Conservation (phyloP, 768 basidiomycete species). For the Russula abietina region DNA sequence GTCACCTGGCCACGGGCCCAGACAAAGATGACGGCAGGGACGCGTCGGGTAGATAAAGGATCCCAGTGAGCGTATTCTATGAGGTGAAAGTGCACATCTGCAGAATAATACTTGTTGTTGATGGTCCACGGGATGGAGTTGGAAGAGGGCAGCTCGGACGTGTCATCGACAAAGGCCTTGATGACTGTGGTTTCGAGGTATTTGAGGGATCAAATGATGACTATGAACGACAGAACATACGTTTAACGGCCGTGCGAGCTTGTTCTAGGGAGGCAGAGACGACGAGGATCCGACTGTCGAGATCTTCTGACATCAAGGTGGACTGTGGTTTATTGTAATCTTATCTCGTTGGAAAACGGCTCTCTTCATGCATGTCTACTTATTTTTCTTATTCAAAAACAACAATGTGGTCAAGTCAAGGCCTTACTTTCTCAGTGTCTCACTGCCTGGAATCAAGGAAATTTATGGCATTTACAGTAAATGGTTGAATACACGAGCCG, state of each 20-base stretch:
- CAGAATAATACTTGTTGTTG: constrained; percentile 75
- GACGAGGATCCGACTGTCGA: constrained; percentile 25
- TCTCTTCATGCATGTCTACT: background rate
- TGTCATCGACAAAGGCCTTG: constrained; percentile 25
- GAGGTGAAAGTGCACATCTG: constrained; percentile 62
- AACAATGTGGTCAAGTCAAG: too few relatives aligned
- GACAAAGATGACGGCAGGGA: constrained; percentile 70
- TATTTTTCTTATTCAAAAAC: too few relatives aligned
- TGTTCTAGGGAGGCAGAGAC: constrained; percentile 28
- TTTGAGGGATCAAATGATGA: constrained; percentile 1
- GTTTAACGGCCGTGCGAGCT: constrained; percentile 28
- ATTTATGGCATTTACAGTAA: too few relatives aligned
- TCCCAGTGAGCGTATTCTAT: constrained; percentile 42
- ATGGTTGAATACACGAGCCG: too few relatives aligned
- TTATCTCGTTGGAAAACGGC: too few relatives aligned
- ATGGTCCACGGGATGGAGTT: constrained; percentile 64
- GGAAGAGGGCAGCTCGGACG: constrained; percentile 7
- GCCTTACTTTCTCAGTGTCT: background rate
- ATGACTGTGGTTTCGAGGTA: constrained; percentile 26
- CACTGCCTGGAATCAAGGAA: too few relatives aligned
- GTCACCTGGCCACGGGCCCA: constrained; percentile 63
- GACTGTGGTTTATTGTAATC: background rate
- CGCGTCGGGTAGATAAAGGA: constrained; percentile 37
- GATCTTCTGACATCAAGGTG: constrained; percentile 8
- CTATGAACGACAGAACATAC: constrained; percentile 21